A percentile compares a stretch with the other conserved stretches of the same genome.
Conservation (phyloP, 2,329 filamentous ascomycete genomes). For the Diplodia scrobiculata region DNA sequence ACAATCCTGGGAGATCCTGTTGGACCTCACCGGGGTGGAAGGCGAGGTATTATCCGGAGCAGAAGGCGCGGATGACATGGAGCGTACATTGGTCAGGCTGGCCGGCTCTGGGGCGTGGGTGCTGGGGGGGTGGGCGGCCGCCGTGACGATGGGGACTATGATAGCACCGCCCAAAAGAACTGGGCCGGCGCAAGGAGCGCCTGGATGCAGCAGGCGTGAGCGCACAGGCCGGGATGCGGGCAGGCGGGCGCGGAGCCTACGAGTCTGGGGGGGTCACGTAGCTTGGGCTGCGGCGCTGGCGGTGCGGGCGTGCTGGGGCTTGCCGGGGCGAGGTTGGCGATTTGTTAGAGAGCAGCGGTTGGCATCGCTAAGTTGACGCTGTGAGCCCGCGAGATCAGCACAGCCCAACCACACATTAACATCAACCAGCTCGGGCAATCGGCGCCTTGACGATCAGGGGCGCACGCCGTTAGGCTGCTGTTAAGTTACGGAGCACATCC, state of each 20-base stretch:
- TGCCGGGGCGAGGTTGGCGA: neutral
- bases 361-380: conserved; percentile 11
- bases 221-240: conserved; percentile 4
- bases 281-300: conserved; percentile 16
- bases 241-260: conserved; percentile 4
- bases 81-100: conserved; percentile 48
- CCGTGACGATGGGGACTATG: conserved; percentile 24
- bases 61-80: conserved; percentile 47
- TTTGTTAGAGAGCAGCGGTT: conserved; percentile 7
- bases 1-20: conserved; percentile 34
- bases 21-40: conserved; percentile 47
- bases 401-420: neutral
- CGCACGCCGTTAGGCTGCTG: neutral
- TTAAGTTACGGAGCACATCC: neutral
- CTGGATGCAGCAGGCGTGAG: conserved; percentile 12
- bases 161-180: conserved; percentile 14
- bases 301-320: neutral
- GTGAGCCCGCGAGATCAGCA: neutral
- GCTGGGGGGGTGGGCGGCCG: conserved; percentile 38
- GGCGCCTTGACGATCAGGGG: neutral
- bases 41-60: conserved; percentile 46
- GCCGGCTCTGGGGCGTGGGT: conserved; percentile 36
- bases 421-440: neutral
- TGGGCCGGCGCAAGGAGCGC: conserved; percentile 17
- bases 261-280: conserved; percentile 13